phyloP scores from a whole-genome alignment of 2,329 filamentous ascomycete genomes.

The Acrocalymma vagum region DNA sequence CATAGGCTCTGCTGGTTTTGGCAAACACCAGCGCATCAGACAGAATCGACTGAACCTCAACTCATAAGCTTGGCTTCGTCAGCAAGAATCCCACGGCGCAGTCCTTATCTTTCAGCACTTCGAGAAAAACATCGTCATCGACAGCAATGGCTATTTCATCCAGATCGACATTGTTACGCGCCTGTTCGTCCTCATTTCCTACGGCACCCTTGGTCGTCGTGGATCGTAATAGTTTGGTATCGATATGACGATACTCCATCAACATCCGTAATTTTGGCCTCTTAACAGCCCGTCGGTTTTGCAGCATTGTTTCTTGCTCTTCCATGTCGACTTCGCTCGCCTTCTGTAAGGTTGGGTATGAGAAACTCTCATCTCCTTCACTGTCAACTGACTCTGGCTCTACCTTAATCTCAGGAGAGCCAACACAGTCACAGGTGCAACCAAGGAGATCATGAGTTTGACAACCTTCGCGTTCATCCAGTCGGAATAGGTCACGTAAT shows the following conservation, averaged over 20 bases:
- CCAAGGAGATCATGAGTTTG: conserved; percentile 74
- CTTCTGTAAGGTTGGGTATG: conserved; percentile 38
- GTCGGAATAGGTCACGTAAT: conserved; percentile 70
- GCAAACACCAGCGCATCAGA: too few relatives aligned
- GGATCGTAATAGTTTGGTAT: conserved; percentile 40
- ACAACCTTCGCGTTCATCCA: conserved; percentile 68
- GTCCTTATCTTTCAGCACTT: conserved; percentile 57
- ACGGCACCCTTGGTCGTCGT: conserved; percentile 28
- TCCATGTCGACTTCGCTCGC: conserved; percentile 57
- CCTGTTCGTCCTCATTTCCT: conserved; percentile 29
- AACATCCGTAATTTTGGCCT: conserved; percentile 58
- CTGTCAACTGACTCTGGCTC: conserved; percentile 23
- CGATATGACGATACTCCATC: conserved; percentile 64
- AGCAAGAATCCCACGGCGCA: conserved; percentile 59
- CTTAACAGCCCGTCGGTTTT: conserved; percentile 42
- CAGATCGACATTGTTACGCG: conserved; percentile 48
- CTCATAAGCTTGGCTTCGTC: conserved; percentile 48
- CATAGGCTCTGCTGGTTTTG: too few relatives aligned
- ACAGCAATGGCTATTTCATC: conserved; percentile 48
- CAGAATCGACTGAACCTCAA: too few relatives aligned
- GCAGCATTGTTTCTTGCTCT: conserved; percentile 53
- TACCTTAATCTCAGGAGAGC: conserved; percentile 36
- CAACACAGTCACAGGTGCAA: conserved; percentile 68
- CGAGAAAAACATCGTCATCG: conserved; percentile 61
- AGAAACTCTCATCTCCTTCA: conserved; percentile 33